Percentiles rank a stretch among this genome's conserved stretches.
These are phyloP conservation scores for Butyriboletus loyo DNA, from an alignment of 768 basidiomycete species.

Conservation along the genomic window DNA sequence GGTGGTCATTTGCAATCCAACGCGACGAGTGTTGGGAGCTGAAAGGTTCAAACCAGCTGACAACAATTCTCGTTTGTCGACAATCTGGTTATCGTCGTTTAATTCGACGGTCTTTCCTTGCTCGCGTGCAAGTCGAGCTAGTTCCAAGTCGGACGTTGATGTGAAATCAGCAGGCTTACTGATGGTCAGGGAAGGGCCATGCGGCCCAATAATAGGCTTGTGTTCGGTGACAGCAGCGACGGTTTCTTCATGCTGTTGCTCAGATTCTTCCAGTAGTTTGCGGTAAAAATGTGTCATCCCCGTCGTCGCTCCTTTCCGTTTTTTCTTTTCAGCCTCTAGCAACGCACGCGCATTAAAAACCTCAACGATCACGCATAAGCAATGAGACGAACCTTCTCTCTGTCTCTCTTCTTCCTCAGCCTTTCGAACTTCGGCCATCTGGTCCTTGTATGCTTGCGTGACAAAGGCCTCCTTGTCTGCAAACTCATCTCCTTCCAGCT, in stretches of 20 bases:
- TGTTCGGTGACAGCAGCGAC: constrained; percentile 65
- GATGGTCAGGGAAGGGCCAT: constrained; percentile 66
- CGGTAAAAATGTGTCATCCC: constrained; percentile 89
- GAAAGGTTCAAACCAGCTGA: constrained; percentile 91
- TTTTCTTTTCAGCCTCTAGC: constrained; percentile 56
- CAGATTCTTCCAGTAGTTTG: constrained; percentile 72
- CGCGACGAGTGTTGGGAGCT: constrained; percentile 71
- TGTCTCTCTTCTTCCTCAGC: constrained; percentile 92
- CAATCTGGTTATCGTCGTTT: constrained; percentile 96
- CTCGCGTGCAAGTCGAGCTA: constrained; percentile 64
- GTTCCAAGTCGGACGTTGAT: constrained; percentile 67
- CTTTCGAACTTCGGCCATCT: constrained; percentile 85
- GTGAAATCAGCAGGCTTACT: constrained; percentile 64
- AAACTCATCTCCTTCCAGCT: constrained; percentile 91
- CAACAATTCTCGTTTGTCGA: constrained; percentile 91
- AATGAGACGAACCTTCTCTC: constrained; percentile 67
- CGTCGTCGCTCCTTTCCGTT: constrained; percentile 54
- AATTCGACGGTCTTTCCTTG: constrained; percentile 87
- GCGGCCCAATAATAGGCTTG: constrained; percentile 58
- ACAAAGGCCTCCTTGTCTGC: constrained; percentile 96
- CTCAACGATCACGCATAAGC: not conserved
- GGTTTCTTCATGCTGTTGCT: constrained; percentile 81
- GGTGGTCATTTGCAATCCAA: constrained; percentile 44
- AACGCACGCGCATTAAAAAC: not conserved
- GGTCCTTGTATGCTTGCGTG: constrained; percentile 94